phyloP scores from a whole-genome alignment of 345 rosid genomes.

The Toxicodendron radicans region DNA sequence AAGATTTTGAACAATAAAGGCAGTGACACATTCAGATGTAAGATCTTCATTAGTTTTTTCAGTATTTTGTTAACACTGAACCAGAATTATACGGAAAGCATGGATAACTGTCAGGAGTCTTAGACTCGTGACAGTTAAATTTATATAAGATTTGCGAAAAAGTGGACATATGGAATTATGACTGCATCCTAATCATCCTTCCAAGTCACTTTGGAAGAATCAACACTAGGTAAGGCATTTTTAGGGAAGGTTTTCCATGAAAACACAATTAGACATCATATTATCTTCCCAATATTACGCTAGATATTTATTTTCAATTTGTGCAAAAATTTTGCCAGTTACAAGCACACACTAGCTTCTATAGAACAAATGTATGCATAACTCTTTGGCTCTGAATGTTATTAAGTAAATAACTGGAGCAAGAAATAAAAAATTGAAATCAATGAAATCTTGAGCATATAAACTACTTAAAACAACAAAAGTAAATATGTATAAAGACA shows the following conservation, averaged over 20 bases:
- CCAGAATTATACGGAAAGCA: neutral
- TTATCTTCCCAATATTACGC: neutral
- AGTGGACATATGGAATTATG: neutral
- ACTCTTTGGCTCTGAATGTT: too few species aligned
- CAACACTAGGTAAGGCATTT: neutral
- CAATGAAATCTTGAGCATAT: neutral
- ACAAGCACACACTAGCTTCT: neutral
- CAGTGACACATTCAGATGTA: neutral
- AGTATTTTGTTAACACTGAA: neutral
- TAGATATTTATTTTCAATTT: neutral
- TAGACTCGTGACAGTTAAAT: too few species aligned
- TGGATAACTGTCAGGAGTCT: neutral
- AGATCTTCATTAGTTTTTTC: neutral
- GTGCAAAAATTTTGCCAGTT: neutral
- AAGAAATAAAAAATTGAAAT: neutral
- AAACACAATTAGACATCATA: neutral
- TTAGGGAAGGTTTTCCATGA: neutral
- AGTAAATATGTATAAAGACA: neutral
- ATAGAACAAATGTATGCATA: neutral
- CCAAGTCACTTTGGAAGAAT: neutral
- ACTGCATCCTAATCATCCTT: neutral
- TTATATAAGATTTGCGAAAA: neutral
- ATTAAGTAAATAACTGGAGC: neutral
- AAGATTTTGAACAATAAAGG: neutral
- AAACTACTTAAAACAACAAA: slow-evolving; percentile 5